These are phyloP conservation scores for Pueraria montana DNA, from an alignment of 306 rosid species.

Conservation along the genomic window DNA sequence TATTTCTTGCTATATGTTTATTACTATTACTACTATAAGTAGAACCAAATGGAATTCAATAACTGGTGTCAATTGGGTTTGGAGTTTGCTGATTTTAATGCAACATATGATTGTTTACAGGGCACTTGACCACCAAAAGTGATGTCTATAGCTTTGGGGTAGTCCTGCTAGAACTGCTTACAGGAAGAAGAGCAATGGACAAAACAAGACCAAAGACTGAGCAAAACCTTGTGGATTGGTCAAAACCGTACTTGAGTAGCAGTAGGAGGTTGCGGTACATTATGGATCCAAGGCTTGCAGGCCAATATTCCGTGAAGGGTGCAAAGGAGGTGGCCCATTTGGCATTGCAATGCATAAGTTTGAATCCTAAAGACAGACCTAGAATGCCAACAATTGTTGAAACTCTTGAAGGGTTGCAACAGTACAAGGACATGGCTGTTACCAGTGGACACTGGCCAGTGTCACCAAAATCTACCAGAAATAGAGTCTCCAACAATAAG, in stretches of 20 bases:
- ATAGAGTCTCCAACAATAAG: conserved; percentile 66
- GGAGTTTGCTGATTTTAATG: background rate
- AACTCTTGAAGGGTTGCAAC: conserved; percentile 75
- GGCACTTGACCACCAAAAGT: conserved; percentile 91
- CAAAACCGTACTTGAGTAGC: conserved; percentile 78
- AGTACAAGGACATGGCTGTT: conserved; percentile 91
- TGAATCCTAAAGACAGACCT: conserved; percentile 93
- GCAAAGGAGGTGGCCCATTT: conserved; percentile 79
- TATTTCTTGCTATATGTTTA: too few relatives aligned
- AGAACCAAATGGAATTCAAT: too few relatives aligned
- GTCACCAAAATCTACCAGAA: conserved; percentile 64
- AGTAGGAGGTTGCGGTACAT: conserved; percentile 69
- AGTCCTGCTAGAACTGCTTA: conserved; percentile 82
- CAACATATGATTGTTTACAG: conserved; percentile 51
- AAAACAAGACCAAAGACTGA: conserved; percentile 79
- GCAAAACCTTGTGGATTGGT: conserved; percentile 93
- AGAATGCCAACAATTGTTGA: conserved; percentile 81
- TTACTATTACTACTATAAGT: too few relatives aligned
- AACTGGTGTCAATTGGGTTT: too few relatives aligned
- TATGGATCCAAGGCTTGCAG: conserved; percentile 84
- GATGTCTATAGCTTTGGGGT: conserved; percentile 92
- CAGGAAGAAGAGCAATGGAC: conserved; percentile 90
- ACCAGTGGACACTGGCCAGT: conserved; percentile 87
- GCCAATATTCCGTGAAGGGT: conserved; percentile 94
- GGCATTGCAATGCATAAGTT: conserved; percentile 74